phyloP scores from a whole-genome alignment of 352 stramenopile genomes.

The Phytophthora pisi region DNA sequence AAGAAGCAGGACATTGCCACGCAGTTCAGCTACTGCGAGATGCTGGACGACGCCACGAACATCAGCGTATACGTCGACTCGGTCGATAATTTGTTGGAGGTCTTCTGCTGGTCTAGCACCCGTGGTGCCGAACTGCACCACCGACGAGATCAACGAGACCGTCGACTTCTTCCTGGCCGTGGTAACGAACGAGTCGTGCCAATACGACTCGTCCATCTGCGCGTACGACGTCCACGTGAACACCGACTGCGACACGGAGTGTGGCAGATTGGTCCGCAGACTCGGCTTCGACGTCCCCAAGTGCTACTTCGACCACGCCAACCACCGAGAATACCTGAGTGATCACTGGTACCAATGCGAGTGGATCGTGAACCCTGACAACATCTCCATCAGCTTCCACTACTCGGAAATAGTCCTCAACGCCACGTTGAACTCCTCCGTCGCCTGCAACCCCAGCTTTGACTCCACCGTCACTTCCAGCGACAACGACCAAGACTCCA shows the following conservation, averaged over 20 bases:
- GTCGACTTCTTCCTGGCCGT: constrained; percentile 3
- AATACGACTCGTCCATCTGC: constrained; percentile 5
- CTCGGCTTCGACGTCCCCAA: background rate
- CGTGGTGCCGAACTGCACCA: constrained; percentile 5
- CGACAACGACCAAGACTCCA: no score
- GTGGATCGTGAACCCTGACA: background rate
- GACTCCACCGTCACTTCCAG: constrained; percentile 1
- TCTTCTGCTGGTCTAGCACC: background rate
- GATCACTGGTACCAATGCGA: background rate
- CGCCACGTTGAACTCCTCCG: background rate
- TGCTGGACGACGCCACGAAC: background rate
- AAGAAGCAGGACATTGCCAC: background rate
- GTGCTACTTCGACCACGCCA: constrained; percentile 6
- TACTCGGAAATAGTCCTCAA: background rate
- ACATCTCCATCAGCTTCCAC: constrained; percentile 7
- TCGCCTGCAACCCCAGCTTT: background rate
- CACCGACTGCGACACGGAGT: background rate
- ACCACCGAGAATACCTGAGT: background rate
- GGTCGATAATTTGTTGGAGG: background rate
- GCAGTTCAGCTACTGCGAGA: constrained; percentile 15
- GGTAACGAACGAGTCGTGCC: constrained; percentile 5
- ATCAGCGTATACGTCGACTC: constrained; percentile 1
- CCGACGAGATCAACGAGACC: background rate
- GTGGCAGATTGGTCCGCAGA: constrained; percentile 1
- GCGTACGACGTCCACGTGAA: constrained; percentile 3